Evolutionary conservation across 495 filamentous ascomycete species (phyloP).

Genomic region (Chaetomium cochliodes): DNA sequence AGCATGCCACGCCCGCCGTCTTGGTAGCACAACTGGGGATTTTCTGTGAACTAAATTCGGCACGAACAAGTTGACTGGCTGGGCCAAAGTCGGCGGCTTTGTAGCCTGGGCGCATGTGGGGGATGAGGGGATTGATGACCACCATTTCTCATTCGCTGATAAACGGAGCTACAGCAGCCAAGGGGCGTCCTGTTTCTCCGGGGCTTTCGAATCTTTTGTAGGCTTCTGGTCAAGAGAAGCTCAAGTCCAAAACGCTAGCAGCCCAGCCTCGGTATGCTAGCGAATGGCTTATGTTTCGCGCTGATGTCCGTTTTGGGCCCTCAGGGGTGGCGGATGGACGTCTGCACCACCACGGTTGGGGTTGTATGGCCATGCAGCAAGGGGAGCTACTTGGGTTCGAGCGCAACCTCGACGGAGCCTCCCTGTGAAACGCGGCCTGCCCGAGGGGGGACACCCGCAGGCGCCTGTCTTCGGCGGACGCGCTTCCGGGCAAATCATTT

Average conservation of each 20-base stretch:
- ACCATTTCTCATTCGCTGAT: neutral
- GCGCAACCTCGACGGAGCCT: neutral
- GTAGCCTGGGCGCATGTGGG: no score
- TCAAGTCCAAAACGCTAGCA: no score
- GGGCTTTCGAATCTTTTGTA: neutral
- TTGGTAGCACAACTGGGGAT: neutral
- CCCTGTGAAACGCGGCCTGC: neutral
- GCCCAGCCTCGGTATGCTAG: neutral
- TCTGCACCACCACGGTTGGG: neutral
- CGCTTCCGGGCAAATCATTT: neutral
- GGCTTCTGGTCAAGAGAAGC: neutral
- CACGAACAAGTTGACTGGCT: neutral
- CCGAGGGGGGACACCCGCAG: neutral
- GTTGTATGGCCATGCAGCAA: neutral
- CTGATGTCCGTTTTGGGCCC: slow-evolving; percentile 2
- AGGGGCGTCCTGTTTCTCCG: neutral
- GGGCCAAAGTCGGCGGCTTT: neutral
- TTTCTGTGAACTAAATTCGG: neutral
- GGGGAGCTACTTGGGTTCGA: neutral
- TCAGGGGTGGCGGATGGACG: neutral
- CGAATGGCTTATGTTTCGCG: neutral
- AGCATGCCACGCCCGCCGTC: neutral
- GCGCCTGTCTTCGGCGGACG: neutral
- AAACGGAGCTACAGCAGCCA: neutral
- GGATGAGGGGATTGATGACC: neutral